Evolutionary conservation across 23 red algal genomes (phyloP).

Genomic region (Cyanidioschyzon merolae): DNA sequence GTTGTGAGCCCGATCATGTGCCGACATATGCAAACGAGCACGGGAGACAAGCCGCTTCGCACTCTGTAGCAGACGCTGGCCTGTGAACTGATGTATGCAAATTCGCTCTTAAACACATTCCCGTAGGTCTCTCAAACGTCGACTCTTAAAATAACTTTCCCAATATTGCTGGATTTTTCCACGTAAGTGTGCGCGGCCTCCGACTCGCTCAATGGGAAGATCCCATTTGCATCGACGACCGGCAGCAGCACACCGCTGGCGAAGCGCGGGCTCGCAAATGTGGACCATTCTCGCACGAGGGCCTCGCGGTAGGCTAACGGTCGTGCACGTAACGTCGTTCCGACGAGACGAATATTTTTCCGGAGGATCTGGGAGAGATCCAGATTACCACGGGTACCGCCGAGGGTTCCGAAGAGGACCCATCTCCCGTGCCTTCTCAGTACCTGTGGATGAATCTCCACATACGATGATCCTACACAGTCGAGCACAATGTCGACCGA

Average conservation of each 20-base stretch:
- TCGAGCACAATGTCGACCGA: constrained; percentile 75
- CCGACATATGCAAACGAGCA: no score
- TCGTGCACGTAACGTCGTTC: constrained; percentile 19
- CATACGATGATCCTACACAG: constrained; percentile 38
- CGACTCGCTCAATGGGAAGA: background rate
- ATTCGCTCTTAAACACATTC: no score
- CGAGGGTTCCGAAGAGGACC: constrained; percentile 76
- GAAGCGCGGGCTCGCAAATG: constrained; percentile 1
- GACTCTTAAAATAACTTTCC: constrained; percentile 18
- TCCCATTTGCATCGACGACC: background rate
- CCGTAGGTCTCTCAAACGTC: background rate
- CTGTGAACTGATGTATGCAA: no score
- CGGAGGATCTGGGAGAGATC: constrained; percentile 18
- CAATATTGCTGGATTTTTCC: constrained; percentile 20
- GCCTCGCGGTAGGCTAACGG: constrained; percentile 12
- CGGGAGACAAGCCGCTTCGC: no score
- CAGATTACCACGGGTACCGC: constrained; percentile 35
- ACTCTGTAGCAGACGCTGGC: no score
- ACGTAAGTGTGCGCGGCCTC: constrained; percentile 20
- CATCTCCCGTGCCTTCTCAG: constrained; percentile 51
- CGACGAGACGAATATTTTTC: constrained; percentile 14
- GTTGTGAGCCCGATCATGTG: no score
- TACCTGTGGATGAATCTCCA: constrained; percentile 36
- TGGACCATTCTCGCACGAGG: background rate
- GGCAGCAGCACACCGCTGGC: background rate